Conservation (phyloP, 345 rosid species). For the Psidium friedrichsthalianum region DNA sequence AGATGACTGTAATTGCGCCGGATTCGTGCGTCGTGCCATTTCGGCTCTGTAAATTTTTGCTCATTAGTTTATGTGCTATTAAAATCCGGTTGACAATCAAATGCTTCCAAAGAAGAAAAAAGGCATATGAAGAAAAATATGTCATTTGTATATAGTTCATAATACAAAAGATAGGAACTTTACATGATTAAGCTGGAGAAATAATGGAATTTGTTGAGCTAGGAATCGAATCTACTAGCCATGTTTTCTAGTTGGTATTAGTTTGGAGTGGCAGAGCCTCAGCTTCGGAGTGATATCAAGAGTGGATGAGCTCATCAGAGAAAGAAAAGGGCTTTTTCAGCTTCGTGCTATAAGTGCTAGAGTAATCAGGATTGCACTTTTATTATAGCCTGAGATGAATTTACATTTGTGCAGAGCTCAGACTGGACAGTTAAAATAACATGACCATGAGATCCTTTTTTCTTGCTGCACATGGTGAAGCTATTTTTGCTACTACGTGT, state of each 20-base stretch:
- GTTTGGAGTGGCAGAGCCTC: not conserved
- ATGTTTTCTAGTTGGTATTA: not conserved
- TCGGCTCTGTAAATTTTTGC: not conserved
- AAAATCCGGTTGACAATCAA: not conserved
- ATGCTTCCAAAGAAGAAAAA: not conserved
- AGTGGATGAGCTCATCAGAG: not conserved
- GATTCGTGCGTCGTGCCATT: not conserved
- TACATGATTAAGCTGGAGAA: not conserved
- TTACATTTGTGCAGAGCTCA: not conserved
- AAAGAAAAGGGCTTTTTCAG: not conserved
- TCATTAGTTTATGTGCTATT: not conserved
- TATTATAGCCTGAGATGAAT: not conserved
- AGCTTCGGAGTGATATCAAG: not conserved
- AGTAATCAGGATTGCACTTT: not conserved
- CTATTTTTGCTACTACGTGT: not conserved
- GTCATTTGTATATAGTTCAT: not conserved
- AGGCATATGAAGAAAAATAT: not conserved
- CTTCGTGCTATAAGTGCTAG: not conserved
- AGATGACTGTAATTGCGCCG: not conserved
- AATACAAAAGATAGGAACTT: not conserved
- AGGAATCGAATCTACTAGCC: not conserved
- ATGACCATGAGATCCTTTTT: not conserved
- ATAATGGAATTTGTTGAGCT: not conserved
- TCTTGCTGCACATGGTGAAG: not conserved
- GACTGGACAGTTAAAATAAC: not conserved